These are phyloP conservation scores for Prunus armeniaca DNA, from an alignment of 306 rosid genomes.

Conservation along the genomic window DNA sequence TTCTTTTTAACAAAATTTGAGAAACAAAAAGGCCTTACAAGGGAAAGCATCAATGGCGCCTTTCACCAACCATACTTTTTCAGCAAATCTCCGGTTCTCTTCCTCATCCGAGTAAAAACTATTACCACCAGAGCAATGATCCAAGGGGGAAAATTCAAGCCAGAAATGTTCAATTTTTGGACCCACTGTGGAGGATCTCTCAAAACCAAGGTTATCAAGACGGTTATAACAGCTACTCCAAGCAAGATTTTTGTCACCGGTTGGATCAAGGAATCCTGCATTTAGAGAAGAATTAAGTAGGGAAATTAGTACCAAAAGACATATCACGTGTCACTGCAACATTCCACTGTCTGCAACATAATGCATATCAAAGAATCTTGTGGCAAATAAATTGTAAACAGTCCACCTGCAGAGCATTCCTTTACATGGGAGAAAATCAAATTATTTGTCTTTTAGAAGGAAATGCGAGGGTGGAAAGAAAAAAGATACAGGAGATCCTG, in stretches of 20 bases:
- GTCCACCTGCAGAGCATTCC: no score
- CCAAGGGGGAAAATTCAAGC: no score
- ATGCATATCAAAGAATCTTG: neutral
- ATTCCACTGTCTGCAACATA: neutral
- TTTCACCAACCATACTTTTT: no score
- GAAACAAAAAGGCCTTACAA: slow-evolving; percentile 6
- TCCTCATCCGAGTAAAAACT: no score
- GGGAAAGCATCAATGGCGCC: no score
- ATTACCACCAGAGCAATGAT: no score
- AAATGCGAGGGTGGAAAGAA: neutral
- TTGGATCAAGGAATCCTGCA: slow-evolving; percentile 72
- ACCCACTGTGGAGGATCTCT: no score
- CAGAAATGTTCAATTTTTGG: no score
- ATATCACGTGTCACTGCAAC: neutral
- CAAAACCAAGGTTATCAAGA: slow-evolving; percentile 50
- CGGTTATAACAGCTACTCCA: slow-evolving; percentile 57
- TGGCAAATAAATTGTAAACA: neutral
- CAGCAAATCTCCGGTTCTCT: no score
- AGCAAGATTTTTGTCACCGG: slow-evolving; percentile 74
- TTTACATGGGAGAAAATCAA: neutral
- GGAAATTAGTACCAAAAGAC: neutral
- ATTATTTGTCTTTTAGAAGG: neutral
- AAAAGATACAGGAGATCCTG: neutral
- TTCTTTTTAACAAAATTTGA: no score
- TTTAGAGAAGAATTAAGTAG: neutral